Conservation (phyloP, 2,329 filamentous ascomycete genomes). For the Teratosphaeria pseudoeucalypti region DNA sequence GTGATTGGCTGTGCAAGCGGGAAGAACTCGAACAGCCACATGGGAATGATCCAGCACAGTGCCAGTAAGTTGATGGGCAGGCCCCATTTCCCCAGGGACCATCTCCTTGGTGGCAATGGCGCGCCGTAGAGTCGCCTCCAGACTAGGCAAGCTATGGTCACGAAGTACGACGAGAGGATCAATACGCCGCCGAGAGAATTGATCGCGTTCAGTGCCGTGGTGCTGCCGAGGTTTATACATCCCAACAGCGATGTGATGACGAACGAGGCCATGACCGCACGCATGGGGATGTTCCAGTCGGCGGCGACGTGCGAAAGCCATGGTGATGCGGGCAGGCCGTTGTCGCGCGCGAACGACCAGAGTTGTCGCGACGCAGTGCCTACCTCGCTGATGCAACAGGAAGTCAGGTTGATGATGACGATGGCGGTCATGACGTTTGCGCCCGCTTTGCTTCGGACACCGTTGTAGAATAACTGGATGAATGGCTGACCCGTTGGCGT, state of each 20-base stretch:
- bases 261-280: slow-evolving; percentile 15
- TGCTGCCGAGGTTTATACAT: slow-evolving; percentile 28
- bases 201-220: slow-evolving; percentile 33
- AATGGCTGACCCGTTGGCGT: slow-evolving; percentile 1
- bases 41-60: too few species aligned
- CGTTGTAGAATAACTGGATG: slow-evolving; percentile 25
- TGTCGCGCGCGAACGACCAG: slow-evolving; percentile 13
- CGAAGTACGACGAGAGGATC: slow-evolving; percentile 31
- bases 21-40: slow-evolving; percentile 42
- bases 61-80: slow-evolving; percentile 26
- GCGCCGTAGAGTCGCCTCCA: slow-evolving; percentile 25
- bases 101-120: slow-evolving; percentile 27
- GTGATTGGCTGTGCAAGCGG: slow-evolving; percentile 28
- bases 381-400: slow-evolving; percentile 24
- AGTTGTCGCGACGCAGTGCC: slow-evolving; percentile 30
- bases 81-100: slow-evolving; percentile 30
- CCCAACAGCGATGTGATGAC: slow-evolving; percentile 19
- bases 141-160: slow-evolving; percentile 27
- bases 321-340: slow-evolving; percentile 2
- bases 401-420: slow-evolving; percentile 24
- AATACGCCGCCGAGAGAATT: slow-evolving; percentile 30
- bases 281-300: slow-evolving; percentile 15
- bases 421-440: slow-evolving; percentile 23
- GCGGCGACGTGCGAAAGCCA: slow-evolving; percentile 3
- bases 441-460: slow-evolving; percentile 22